A percentile compares a stretch with the other conserved stretches of the same genome.
Evolutionary conservation across 73 alveolate genomes (phyloP).

Genomic region (Paramecium sonneborni): DNA sequence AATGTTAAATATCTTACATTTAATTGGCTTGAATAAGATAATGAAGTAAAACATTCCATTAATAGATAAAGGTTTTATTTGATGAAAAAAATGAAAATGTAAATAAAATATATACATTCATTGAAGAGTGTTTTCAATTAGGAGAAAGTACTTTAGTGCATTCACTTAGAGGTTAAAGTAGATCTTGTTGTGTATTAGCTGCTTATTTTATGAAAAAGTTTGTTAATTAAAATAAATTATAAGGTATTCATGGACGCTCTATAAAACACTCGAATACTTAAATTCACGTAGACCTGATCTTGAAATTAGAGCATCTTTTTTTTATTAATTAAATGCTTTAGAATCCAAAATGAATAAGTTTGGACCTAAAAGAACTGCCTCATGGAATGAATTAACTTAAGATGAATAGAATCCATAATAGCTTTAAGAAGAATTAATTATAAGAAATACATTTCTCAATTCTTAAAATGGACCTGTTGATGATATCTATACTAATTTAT

Average conservation of each 20-base stretch:
- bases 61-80: conserved; percentile 74
- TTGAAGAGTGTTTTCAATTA: conserved; percentile 89
- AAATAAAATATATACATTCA: conserved; percentile 88
- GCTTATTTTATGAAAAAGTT: conserved; percentile 94
- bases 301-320: conserved; percentile 80
- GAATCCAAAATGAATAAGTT: conserved; percentile 71
- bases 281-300: conserved; percentile 94
- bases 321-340: conserved; percentile 77
- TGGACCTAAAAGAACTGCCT: conserved; percentile 78
- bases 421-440: conserved; percentile 78
- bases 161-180: conserved; percentile 95
- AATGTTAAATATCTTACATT: conserved; percentile 92
- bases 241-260: conserved; percentile 82
- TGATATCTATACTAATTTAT: conserved; percentile 51
- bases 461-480: conserved; percentile 89
- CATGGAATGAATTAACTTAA: conserved; percentile 81
- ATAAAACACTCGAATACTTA: conserved; percentile 87
- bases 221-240: neutral
- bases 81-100: conserved; percentile 93
- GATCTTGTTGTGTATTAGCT: conserved; percentile 94
- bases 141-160: conserved; percentile 98
- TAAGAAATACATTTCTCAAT: conserved; percentile 87
- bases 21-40: conserved; percentile 92
- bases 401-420: conserved; percentile 69
- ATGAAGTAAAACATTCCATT: conserved; percentile 69